Base-by-base conservation (phyloP, 129 eudicot species). In the Helianthus tuberosus region DNA sequence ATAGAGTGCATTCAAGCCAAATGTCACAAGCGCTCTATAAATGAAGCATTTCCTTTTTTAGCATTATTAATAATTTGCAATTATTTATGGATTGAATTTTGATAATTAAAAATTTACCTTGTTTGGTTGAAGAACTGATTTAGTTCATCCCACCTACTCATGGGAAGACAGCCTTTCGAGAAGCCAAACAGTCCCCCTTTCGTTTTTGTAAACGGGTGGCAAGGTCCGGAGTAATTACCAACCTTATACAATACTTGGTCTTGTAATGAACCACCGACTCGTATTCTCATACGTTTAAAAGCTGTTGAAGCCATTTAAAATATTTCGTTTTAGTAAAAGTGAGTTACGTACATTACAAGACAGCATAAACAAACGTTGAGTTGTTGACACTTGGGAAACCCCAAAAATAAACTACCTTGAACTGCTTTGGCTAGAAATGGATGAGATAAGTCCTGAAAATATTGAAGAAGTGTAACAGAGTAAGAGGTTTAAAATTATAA, bases 191-290 rank as follows among this genome's bases (percentile, higher is more conserved):
- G 66, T 1, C 94, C 94, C 46, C 76, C 83, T 67, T 73, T 77
- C 55, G 47, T 16, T 79, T 85, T 82, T 62, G 36, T 77, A 79
- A 94, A 91, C 11, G 89, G 84, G 60, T 72, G 83, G 54, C 98
- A 93, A 71, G 87, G 81, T 44, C 74, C 74, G 1, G 67, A 67
- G 57, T 68, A 77, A 78, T 83, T 76, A 55, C 94, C 92, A 10
- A 95, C 87, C 9, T 73, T 72, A 61, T 95, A 95, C 15, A 69
- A 50, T 10, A 95, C 94, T 85, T 80, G 97, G 78, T 95, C 97
- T 84, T 95, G 97, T 72, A 95, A 78, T 52, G 99, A 95, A 73
- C 99, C 99, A 48, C 99, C 99, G 13, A 91, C 73, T 73, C 99
- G 84, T 80, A 94, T 64, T 77, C 99, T 86, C 84, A 91, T 51